phyloP scores from a whole-genome alignment of 108 stramenopile genomes.

The Cylindrotheca closterium region DNA sequence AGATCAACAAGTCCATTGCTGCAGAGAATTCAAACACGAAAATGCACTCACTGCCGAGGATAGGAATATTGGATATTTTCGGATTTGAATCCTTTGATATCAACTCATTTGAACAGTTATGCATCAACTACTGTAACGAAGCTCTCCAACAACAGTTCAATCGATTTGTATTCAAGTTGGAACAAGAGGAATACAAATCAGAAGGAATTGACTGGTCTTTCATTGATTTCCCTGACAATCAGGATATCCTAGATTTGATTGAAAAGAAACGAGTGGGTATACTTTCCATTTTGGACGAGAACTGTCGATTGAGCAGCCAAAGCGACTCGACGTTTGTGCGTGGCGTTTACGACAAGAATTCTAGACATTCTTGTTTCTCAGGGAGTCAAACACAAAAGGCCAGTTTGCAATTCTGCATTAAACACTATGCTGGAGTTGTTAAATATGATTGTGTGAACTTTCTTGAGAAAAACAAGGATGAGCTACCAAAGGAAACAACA shows the following conservation, averaged over 20 bases:
- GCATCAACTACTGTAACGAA: constrained; percentile 97
- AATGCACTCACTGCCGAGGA: constrained; percentile 45
- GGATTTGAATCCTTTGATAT: constrained; percentile 96
- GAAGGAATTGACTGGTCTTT: constrained; percentile 90
- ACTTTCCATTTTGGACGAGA: constrained; percentile 73
- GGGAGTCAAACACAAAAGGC: constrained; percentile 58
- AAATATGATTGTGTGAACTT: constrained; percentile 74
- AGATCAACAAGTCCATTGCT: constrained; percentile 84
- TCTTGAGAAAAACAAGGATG: constrained; percentile 92
- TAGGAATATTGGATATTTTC: constrained; percentile 98
- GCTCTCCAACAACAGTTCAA: constrained; percentile 93
- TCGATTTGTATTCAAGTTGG: constrained; percentile 84
- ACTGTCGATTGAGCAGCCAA: constrained; percentile 57
- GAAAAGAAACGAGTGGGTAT: constrained; percentile 80
- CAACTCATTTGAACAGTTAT: constrained; percentile 94
- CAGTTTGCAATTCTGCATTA: constrained; percentile 66
- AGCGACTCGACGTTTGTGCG: constrained; percentile 59
- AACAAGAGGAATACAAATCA: constrained; percentile 76
- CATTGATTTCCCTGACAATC: constrained; percentile 90
- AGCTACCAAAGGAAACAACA: constrained; percentile 79
- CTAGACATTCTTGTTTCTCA: constrained; percentile 39
- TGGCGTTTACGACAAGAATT: constrained; percentile 62
- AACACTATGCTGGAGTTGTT: constrained; percentile 89
- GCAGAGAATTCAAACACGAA: neutral
- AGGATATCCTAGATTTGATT: constrained; percentile 87